Conservation (phyloP, 257 asterid species). For the Anisodus tanguticus region DNA sequence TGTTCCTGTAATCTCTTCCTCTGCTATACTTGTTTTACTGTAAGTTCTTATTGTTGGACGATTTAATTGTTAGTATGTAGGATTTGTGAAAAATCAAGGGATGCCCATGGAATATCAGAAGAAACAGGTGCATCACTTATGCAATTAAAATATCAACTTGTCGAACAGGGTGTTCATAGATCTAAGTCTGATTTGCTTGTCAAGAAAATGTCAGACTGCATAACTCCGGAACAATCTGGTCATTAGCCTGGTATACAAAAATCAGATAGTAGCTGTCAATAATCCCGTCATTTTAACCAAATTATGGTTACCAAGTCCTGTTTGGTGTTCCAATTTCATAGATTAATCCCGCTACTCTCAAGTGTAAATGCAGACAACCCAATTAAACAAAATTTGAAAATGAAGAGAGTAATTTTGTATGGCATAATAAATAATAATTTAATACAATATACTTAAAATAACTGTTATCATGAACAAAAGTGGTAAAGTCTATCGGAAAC, state of each 20-base stretch:
- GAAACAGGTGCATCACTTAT: not conserved
- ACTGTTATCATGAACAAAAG: not conserved
- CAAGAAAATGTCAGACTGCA: not conserved
- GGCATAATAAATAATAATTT: slow-evolving; percentile 12
- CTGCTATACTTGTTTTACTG: not conserved
- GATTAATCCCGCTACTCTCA: not conserved
- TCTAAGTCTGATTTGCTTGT: not conserved
- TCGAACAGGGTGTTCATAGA: not conserved
- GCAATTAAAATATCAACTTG: not conserved
- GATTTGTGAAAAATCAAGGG: not conserved
- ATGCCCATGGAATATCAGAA: not conserved
- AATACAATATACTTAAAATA: not conserved
- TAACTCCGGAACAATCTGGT: slow-evolving; percentile 8
- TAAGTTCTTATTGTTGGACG: not conserved
- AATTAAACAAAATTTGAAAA: slow-evolving; percentile 14
- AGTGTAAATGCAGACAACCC: not conserved
- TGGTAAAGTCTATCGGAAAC: no score
- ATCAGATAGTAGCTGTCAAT: slow-evolving; percentile 3
- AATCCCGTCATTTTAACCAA: not conserved
- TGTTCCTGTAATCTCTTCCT: not conserved
- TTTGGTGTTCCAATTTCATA: not conserved
- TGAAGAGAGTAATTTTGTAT: not conserved
- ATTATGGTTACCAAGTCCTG: slow-evolving; percentile 7
- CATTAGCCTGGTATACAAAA: slow-evolving; percentile 20
- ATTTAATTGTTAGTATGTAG: not conserved